phyloP scores from a whole-genome alignment of 306 rosid species.

The Hippophae rhamnoides region DNA sequence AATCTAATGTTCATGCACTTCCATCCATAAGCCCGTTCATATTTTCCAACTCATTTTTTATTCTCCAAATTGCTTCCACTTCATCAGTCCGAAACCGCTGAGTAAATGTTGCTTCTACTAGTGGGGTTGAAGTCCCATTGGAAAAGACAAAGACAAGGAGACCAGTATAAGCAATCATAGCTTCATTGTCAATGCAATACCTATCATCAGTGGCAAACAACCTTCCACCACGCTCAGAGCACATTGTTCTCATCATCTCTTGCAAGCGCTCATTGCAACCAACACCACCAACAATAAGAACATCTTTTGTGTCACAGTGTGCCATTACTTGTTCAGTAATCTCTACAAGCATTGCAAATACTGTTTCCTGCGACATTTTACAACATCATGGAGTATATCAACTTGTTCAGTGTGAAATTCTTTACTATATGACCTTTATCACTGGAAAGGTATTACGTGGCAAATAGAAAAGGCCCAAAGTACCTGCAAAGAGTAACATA shows the following conservation, averaged over 20 bases:
- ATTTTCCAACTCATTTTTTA: slow-evolving; percentile 23
- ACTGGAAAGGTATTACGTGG: too few species aligned
- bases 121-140: slow-evolving; percentile 47
- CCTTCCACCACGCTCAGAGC: slow-evolving; percentile 78
- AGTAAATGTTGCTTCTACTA: slow-evolving; percentile 71
- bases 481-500: slow-evolving; percentile 94
- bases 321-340: slow-evolving; percentile 96
- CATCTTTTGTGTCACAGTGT: slow-evolving; percentile 79
- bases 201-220: slow-evolving; percentile 90
- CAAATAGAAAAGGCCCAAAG: background rate
- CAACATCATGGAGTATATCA: background rate
- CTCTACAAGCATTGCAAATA: slow-evolving; percentile 94
- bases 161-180: slow-evolving; percentile 94
- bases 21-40: slow-evolving; percentile 20
- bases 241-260: slow-evolving; percentile 93
- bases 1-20: slow-evolving; percentile 2
- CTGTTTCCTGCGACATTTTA: slow-evolving; percentile 45
- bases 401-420: background rate
- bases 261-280: slow-evolving; percentile 87
- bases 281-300: slow-evolving; percentile 91
- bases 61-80: slow-evolving; percentile 88
- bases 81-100: slow-evolving; percentile 91
- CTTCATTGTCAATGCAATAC: slow-evolving; percentile 87
- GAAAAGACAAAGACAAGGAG: slow-evolving; percentile 82
- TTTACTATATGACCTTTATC: background rate